Percentiles rank a stretch among this genome's conserved stretches.
These are phyloP conservation scores for Pontederia crassipes DNA, from an alignment of 176 grass and related monocot species.

Conservation along the genomic window DNA sequence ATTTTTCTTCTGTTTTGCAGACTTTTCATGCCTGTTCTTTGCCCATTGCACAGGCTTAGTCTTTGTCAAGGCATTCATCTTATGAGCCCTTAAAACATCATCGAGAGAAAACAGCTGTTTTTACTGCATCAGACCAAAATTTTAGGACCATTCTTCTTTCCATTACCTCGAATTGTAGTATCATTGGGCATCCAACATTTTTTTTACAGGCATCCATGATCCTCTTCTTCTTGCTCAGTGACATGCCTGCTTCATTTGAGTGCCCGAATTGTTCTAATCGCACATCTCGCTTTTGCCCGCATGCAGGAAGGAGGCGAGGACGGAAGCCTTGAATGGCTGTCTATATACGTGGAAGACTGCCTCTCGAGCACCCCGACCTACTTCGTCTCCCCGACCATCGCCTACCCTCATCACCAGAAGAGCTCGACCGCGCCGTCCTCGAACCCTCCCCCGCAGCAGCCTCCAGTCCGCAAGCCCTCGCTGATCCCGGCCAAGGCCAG, in stretches of 20 bases:
- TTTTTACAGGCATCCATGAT: neutral
- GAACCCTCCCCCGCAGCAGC: constrained; percentile 14
- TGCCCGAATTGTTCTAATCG: neutral
- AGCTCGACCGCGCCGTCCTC: constrained; percentile 15
- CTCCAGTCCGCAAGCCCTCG: constrained; percentile 3
- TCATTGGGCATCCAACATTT: too few relatives aligned
- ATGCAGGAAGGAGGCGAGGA: constrained; percentile 59
- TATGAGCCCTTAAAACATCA: too few relatives aligned
- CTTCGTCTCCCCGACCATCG: neutral
- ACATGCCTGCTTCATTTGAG: neutral
- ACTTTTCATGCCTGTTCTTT: too few relatives aligned
- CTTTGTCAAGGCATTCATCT: too few relatives aligned
- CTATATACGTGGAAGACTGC: constrained; percentile 74
- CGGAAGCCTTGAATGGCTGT: constrained; percentile 56
- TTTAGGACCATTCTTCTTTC: too few relatives aligned
- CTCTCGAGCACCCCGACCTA: constrained; percentile 33
- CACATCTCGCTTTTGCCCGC: neutral
- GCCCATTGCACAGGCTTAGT: too few relatives aligned
- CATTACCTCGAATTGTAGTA: too few relatives aligned
- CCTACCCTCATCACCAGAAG: neutral
- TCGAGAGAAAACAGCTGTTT: too few relatives aligned
- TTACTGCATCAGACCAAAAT: too few relatives aligned
- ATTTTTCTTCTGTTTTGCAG: neutral
- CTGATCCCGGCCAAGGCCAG: constrained; percentile 14
- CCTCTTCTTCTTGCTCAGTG: neutral